These are phyloP conservation scores for Paecilomyces variotii DNA, from an alignment of 2,329 filamentous ascomycete species.

Conservation along the genomic window DNA sequence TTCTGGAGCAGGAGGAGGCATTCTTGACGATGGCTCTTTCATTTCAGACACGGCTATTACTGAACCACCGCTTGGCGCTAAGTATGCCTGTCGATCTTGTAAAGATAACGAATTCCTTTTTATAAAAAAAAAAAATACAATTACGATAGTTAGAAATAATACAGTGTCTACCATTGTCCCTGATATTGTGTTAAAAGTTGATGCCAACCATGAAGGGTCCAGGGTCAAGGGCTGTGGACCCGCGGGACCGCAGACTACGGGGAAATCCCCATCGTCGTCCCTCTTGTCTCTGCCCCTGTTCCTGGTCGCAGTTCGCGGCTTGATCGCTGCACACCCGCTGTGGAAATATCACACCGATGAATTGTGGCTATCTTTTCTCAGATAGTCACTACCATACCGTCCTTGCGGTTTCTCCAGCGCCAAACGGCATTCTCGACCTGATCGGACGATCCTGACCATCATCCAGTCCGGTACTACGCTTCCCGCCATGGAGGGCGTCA, in stretches of 20 bases:
- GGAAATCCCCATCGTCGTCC: neutral
- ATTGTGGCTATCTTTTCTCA: neutral
- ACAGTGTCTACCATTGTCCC: neutral
- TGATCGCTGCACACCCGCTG: neutral
- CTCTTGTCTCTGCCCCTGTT: neutral
- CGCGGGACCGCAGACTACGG: neutral
- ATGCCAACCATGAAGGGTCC: neutral
- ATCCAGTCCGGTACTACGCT: neutral
- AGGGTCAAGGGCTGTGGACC: neutral
- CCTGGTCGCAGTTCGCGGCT: neutral
- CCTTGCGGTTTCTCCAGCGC: neutral
- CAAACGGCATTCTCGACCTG: neutral
- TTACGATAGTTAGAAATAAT: neutral
- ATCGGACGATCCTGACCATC: neutral
- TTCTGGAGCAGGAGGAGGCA: neutral
- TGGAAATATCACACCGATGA: neutral
- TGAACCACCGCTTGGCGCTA: neutral
- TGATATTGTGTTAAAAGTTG: neutral
- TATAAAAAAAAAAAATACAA: neutral
- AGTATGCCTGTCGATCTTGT: neutral
- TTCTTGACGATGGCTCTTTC: neutral
- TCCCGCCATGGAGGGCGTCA: conserved; percentile 44
- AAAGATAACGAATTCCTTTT: neutral
- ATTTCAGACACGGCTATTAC: neutral
- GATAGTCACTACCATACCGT: neutral